These are phyloP conservation scores for Solanum appendiculatum DNA, from an alignment of 257 asterid genomes.

Conservation along the genomic window DNA sequence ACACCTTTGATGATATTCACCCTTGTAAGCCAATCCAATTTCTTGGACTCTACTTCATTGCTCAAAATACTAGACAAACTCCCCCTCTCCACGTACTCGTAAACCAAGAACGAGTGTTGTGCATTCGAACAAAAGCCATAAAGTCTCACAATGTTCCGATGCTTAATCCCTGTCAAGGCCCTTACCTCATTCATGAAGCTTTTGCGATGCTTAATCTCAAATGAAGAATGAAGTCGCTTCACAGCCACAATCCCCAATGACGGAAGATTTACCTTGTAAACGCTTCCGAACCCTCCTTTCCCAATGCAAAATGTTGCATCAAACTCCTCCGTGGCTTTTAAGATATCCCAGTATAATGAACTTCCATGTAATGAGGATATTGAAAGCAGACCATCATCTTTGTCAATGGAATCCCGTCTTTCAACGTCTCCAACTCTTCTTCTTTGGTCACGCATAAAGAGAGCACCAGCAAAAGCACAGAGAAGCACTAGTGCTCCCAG, in stretches of 20 bases:
- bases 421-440: background rate
- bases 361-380: background rate
- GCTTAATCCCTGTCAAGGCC: background rate
- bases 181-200: background rate
- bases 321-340: background rate
- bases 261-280: background rate
- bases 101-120: slow-evolving; percentile 6
- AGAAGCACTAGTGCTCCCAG: background rate
- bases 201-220: background rate
- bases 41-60: background rate
- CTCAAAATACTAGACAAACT: background rate
- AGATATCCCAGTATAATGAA: background rate
- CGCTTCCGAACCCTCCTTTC: background rate
- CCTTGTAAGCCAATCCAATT: background rate
- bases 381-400: background rate
- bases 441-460: background rate
- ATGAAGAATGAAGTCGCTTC: background rate
- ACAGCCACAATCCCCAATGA: background rate
- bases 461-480: background rate
- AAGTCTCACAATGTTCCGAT: background rate
- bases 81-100: background rate
- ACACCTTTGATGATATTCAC: background rate
- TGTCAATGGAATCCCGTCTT: background rate
- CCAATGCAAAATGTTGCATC: background rate
- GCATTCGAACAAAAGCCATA: background rate